Evolutionary conservation across 148 eudicot species (phyloP).

Genomic region (Tetragonia tetragonoides): DNA sequence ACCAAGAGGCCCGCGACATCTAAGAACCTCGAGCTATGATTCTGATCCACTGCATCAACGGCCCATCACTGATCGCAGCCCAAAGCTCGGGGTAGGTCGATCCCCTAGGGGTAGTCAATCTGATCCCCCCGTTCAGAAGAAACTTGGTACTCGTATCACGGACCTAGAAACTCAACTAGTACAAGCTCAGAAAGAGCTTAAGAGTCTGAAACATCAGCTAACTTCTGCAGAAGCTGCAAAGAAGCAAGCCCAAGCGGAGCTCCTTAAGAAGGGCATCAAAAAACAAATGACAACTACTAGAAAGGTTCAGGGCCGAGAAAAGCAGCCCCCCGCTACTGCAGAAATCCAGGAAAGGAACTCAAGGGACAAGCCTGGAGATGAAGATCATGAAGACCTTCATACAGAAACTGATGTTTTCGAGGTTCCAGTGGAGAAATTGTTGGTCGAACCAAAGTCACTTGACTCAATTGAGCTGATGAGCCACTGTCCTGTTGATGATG

Average conservation of each 20-base stretch:
- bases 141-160: constrained; percentile 71
- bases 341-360: constrained; percentile 24
- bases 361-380: constrained; percentile 31
- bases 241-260: constrained; percentile 60
- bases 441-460: constrained; percentile 27
- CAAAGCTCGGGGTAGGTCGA: constrained; percentile 49
- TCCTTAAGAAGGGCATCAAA: constrained; percentile 40
- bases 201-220: constrained; percentile 69
- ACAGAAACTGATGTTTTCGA: constrained; percentile 84
- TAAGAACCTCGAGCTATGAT: constrained; percentile 60
- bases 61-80: constrained; percentile 51
- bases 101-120: constrained; percentile 66
- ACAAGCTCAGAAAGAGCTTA: constrained; percentile 85
- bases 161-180: constrained; percentile 80
- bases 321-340: constrained; percentile 24
- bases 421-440: constrained; percentile 55
- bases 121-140: constrained; percentile 58
- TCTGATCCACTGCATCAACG: constrained; percentile 64
- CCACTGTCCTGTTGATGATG: constrained; percentile 27
- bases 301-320: constrained; percentile 24
- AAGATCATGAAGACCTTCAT: constrained; percentile 32
- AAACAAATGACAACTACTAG: constrained; percentile 20
- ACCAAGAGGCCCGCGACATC: constrained; percentile 44
- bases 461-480: constrained; percentile 19
- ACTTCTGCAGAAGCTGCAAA: constrained; percentile 65